Conservation (phyloP, 495 filamentous ascomycete species). For the Usnea hakonensis region DNA sequence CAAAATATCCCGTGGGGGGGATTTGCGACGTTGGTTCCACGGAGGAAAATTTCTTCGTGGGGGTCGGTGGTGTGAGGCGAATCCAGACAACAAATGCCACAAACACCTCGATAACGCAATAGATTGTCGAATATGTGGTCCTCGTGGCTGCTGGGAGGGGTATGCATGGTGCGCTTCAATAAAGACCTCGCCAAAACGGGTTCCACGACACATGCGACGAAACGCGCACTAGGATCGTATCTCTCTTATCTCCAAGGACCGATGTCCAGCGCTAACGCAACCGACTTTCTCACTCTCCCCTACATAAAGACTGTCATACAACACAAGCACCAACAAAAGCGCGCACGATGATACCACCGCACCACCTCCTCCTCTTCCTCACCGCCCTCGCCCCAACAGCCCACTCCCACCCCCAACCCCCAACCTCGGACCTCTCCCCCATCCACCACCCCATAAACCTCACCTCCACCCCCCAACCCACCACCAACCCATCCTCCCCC, state of each 20-base stretch:
- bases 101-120: background rate
- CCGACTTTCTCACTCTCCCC: background rate
- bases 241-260: background rate
- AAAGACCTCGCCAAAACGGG: background rate
- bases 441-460: background rate
- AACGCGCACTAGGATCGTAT: background rate
- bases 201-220: background rate
- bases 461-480: background rate
- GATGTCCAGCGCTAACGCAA: background rate
- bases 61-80: background rate
- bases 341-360: background rate
- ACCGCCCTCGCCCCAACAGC: background rate
- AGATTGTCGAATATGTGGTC: background rate
- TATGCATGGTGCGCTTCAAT: background rate
- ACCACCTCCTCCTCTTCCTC: background rate
- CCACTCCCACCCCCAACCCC: background rate
- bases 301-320: background rate
- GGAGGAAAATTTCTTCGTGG: background rate
- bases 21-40: background rate
- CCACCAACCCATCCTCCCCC: background rate
- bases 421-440: background rate
- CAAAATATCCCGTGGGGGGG: background rate
- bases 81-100: background rate
- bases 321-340: background rate
- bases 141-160: background rate